Evolutionary conservation across 2,329 filamentous ascomycete genomes (phyloP).

Genomic region (Colletotrichum lentis): DNA sequence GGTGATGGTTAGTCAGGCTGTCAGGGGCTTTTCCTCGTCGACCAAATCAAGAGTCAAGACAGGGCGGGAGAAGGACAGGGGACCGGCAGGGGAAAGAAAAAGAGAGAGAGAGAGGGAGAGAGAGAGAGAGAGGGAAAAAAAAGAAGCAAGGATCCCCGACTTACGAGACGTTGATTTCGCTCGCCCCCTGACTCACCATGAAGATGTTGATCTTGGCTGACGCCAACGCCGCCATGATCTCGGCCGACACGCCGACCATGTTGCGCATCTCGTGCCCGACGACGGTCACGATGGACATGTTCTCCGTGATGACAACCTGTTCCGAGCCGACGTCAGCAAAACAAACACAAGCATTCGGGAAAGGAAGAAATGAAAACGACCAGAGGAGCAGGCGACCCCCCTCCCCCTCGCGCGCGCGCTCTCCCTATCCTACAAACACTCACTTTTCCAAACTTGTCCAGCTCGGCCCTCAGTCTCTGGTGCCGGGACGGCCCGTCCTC

Average conservation of each 20-base stretch:
- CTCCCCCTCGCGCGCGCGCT: too few relatives aligned
- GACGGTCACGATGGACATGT: conserved; percentile 95
- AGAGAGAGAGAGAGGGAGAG: too few relatives aligned
- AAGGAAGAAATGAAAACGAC: too few relatives aligned
- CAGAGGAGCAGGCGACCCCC: too few relatives aligned
- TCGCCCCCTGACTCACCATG: conserved; percentile 71
- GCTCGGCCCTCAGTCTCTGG: conserved; percentile 72
- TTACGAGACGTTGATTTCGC: conserved; percentile 98
- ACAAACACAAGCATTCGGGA: too few relatives aligned
- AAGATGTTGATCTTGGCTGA: conserved; percentile 36
- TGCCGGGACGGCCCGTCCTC: conserved; percentile 69
- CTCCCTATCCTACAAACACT: conserved; percentile 53
- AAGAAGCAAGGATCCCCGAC: neutral
- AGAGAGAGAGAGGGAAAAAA: too few relatives aligned
- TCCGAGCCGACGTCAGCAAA: too few relatives aligned
- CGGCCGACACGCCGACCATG: conserved; percentile 78
- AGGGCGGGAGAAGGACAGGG: too few relatives aligned
- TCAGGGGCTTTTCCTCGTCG: too few relatives aligned
- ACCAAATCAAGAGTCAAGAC: neutral
- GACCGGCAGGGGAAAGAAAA: neutral
- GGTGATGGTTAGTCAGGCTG: neutral
- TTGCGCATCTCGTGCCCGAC: conserved; percentile 97
- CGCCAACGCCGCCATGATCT: conserved; percentile 30
- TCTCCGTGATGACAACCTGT: conserved; percentile 51
- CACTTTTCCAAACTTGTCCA: conserved; percentile 84